A percentile compares a stretch with the other conserved stretches of the same genome.
Conservation (phyloP, 2,329 filamentous ascomycete genomes). For the Fusarium sp. region DNA sequence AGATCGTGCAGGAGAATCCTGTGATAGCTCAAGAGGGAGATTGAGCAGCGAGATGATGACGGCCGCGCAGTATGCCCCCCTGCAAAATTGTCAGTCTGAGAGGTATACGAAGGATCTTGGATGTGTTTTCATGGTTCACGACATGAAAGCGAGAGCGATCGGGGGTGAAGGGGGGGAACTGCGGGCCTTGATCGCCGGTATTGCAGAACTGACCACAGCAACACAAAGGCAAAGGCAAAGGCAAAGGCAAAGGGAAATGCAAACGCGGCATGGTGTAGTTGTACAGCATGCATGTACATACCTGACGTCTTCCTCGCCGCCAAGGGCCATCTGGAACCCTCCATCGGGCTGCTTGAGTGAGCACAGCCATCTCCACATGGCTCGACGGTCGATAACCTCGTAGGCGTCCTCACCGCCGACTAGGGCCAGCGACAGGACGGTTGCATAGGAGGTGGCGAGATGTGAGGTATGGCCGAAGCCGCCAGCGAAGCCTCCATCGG, state of each 20-base stretch:
- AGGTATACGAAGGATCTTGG: constrained; percentile 9
- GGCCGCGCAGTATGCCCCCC: constrained; percentile 92
- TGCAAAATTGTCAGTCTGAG: constrained; percentile 53
- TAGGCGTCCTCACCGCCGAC: constrained; percentile 82
- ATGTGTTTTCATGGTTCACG: constrained; percentile 10
- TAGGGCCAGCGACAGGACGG: constrained; percentile 81
- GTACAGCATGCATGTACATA: constrained; percentile 57
- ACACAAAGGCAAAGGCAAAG: no score
- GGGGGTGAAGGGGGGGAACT: constrained; percentile 28
- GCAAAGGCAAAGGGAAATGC: no score
- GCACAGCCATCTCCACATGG: constrained; percentile 93
- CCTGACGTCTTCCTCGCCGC: constrained; percentile 94
- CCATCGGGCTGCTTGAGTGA: constrained; percentile 87
- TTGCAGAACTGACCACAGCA: constrained; percentile 5
- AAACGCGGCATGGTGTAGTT: constrained; percentile 5
- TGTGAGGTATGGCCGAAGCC: constrained; percentile 93
- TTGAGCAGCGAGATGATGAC: constrained; percentile 86
- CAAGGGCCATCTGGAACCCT: constrained; percentile 88
- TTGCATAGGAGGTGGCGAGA: constrained; percentile 89
- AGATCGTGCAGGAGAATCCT: constrained; percentile 75
- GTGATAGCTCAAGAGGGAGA: constrained; percentile 82
- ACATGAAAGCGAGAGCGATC: constrained; percentile 19
- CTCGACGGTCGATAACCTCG: constrained; percentile 81
- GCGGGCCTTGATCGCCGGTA: constrained; percentile 33
- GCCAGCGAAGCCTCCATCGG: constrained; percentile 87